Percentiles rank a stretch among this genome's conserved stretches.
Evolutionary conservation across 306 rosid genomes (phyloP).

Genomic region (Acacia acuminata): DNA sequence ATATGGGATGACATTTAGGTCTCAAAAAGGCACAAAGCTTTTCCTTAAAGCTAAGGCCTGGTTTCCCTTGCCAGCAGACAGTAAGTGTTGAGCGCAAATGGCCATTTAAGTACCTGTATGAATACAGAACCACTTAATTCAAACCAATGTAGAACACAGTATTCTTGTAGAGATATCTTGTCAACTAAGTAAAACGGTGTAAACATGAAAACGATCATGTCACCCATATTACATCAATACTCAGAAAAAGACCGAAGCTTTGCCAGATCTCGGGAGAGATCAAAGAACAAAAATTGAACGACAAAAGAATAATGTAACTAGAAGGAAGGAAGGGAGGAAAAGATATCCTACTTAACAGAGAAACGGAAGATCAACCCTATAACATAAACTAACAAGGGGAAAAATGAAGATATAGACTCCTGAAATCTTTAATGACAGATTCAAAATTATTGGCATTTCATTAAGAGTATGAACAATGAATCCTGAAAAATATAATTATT

Average conservation of each 20-base stretch:
- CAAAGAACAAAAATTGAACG: background rate
- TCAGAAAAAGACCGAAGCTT: slow-evolving; percentile 7
- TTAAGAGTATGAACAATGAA: background rate
- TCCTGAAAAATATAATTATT: background rate
- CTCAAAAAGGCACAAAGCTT: slow-evolving; percentile 66
- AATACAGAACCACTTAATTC: slow-evolving; percentile 33
- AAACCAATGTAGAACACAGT: background rate
- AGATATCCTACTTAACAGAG: background rate
- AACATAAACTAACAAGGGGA: background rate
- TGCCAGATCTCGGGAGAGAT: background rate
- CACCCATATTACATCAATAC: background rate
- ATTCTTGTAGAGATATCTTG: background rate
- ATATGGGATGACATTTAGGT: slow-evolving; percentile 87
- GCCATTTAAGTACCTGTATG: slow-evolving; percentile 69
- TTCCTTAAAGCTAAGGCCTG: slow-evolving; percentile 50
- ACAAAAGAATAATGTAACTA: background rate
- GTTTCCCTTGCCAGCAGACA: slow-evolving; percentile 75
- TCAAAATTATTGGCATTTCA: slow-evolving; percentile 1
- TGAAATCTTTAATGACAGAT: slow-evolving; percentile 12
- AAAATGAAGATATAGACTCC: background rate
- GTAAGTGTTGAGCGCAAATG: slow-evolving; percentile 73
- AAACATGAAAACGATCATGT: background rate
- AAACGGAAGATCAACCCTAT: background rate
- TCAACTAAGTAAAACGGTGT: background rate
- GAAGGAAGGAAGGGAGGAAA: background rate